Percentiles rank a stretch among this genome's conserved stretches.
Evolutionary conservation across 2,329 filamentous ascomycete species (phyloP).

Genomic region (Neopestalotiopsis clavispora): DNA sequence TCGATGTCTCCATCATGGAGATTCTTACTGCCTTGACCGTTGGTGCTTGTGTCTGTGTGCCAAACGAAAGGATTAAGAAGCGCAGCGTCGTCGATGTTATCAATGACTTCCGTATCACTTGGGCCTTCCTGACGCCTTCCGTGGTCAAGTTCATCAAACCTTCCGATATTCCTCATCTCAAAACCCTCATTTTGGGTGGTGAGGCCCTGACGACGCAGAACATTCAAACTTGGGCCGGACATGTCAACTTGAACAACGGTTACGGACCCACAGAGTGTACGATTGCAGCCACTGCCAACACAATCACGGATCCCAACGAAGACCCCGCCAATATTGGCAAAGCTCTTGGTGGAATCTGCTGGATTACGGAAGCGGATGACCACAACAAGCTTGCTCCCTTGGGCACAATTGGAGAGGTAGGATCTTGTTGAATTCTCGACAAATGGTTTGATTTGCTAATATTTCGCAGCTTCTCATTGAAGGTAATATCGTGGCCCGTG

Average conservation of each 20-base stretch:
- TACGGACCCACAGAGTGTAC: slow-evolving; percentile 13
- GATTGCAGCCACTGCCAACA: not conserved
- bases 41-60: slow-evolving; percentile 45
- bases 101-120: slow-evolving; percentile 17
- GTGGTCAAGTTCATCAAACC: slow-evolving; percentile 16
- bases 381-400: slow-evolving; percentile 21
- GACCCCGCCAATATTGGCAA: slow-evolving; percentile 11
- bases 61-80: slow-evolving; percentile 39
- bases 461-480: slow-evolving; percentile 18
- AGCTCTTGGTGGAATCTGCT: slow-evolving; percentile 12
- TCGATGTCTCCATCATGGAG: slow-evolving; percentile 42
- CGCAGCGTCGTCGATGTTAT: slow-evolving; percentile 12
- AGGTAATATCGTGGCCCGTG: slow-evolving; percentile 23
- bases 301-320: not conserved
- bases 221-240: slow-evolving; percentile 14
- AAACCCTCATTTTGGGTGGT: slow-evolving; percentile 16
- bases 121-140: slow-evolving; percentile 18
- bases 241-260: slow-evolving; percentile 11
- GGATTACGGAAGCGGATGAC: slow-evolving; percentile 19
- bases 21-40: slow-evolving; percentile 42
- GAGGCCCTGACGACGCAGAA: slow-evolving; percentile 5
- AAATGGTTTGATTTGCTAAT: not conserved
- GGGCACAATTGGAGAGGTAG: slow-evolving; percentile 23
- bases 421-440: not conserved
- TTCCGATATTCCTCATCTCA: slow-evolving; percentile 1